These are phyloP conservation scores for Parachaetomium inaequale DNA, from an alignment of 495 filamentous ascomycete genomes.

Conservation along the genomic window DNA sequence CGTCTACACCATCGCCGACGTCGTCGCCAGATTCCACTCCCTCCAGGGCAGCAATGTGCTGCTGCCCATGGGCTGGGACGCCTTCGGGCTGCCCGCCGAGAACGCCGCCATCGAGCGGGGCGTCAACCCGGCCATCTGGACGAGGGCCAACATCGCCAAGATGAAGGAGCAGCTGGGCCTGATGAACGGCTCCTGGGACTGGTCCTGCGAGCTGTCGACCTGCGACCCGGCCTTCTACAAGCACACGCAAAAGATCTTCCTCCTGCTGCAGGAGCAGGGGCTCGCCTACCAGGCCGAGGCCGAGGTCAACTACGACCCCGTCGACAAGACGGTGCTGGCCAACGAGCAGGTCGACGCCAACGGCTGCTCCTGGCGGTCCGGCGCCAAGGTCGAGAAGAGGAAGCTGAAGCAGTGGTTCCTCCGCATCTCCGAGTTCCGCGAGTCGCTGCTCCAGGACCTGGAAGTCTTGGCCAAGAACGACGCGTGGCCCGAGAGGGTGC, in stretches of 20 bases:
- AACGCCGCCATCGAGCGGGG: conserved; percentile 90
- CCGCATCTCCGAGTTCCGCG: conserved; percentile 72
- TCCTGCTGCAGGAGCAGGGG: conserved; percentile 64
- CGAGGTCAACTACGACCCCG: conserved; percentile 83
- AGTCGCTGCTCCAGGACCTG: conserved; percentile 69
- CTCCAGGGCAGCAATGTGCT: conserved; percentile 75
- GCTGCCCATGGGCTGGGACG: conserved; percentile 92
- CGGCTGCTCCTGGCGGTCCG: conserved; percentile 82
- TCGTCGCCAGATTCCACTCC: conserved; percentile 69
- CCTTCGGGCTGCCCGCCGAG: conserved; percentile 85
- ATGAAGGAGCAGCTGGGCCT: conserved; percentile 78
- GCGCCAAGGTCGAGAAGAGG: conserved; percentile 76
- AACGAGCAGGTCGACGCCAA: conserved; percentile 88
- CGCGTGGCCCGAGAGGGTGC: conserved; percentile 75
- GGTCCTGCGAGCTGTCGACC: conserved; percentile 76
- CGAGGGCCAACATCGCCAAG: conserved; percentile 66
- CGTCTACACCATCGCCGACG: conserved; percentile 88
- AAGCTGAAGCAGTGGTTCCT: conserved; percentile 89
- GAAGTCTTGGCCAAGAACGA: conserved; percentile 58
- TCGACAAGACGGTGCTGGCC: conserved; percentile 84
- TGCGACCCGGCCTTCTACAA: conserved; percentile 82
- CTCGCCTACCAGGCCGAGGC: conserved; percentile 77
- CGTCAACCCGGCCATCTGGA: conserved; percentile 75
- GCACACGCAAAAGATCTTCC: conserved; percentile 82
- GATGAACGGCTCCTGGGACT: conserved; percentile 80